phyloP scores from a whole-genome alignment of 2,329 filamentous ascomycete genomes.

The Gnomoniopsis smithogilvyi region DNA sequence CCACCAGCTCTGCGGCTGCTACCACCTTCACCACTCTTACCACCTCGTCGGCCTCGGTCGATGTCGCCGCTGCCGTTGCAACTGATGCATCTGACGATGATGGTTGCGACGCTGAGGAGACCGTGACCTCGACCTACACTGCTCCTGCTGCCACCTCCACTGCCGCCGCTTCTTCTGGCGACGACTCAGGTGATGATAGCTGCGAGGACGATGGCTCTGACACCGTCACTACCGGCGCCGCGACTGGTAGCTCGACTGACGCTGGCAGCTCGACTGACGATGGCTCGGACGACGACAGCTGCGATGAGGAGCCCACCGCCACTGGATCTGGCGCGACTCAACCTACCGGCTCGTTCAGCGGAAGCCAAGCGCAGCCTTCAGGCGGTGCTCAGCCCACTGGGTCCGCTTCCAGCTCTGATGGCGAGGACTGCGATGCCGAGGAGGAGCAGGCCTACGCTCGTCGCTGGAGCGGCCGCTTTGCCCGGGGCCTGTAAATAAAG shows the following conservation, averaged over 20 bases:
- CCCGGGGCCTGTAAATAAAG: not conserved
- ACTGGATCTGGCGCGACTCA: not conserved
- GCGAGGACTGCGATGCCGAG: constrained; percentile 14
- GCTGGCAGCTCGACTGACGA: not conserved
- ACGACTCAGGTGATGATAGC: not conserved
- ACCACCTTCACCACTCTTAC: not conserved
- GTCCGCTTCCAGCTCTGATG: not conserved
- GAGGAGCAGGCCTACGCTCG: constrained; percentile 4
- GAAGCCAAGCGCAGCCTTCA: too few relatives aligned
- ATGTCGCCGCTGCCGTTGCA: not conserved
- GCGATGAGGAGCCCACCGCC: not conserved
- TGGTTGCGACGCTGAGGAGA: constrained; percentile 8
- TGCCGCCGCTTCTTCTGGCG: not conserved
- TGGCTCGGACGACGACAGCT: not conserved
- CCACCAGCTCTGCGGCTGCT: not conserved
- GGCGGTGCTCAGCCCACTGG: too few relatives aligned
- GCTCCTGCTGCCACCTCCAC: not conserved
- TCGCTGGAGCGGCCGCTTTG: not conserved
- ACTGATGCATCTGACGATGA: constrained; percentile 4
- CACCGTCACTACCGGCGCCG: not conserved
- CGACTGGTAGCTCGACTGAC: not conserved
- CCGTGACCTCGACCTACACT: constrained; percentile 10
- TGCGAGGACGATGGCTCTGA: not conserved
- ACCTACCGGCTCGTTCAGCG: not conserved
- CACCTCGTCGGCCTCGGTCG: not conserved